Evolutionary conservation across 306 rosid species (phyloP), one percentile per base, ranked within the genome.

Genomic region (Abrus pulchellus): DNA sequence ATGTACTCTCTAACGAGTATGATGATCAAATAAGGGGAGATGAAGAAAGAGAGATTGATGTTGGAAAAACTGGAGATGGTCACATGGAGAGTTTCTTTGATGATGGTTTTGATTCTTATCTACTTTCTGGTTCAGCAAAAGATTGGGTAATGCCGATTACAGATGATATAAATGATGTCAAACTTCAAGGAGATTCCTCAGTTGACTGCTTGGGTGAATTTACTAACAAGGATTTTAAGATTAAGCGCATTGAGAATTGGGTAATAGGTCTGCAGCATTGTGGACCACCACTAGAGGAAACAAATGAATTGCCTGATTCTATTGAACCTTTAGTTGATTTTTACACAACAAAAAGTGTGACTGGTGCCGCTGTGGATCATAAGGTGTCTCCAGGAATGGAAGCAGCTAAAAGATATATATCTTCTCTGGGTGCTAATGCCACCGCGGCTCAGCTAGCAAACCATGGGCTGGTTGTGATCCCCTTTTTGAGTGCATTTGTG

Each of bases 191-290:
- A 75, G 90, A 85, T 74, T 78, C 87, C 71, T 68, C 85, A n/a
- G 77, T 63, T 78, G 83, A 73, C 53, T 13, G 52, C 12, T 50
- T 63, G 54, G 85, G 82, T 49, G 91, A 90, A 50, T 76, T 87
- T 63, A 86, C 86, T 6, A 79, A 80, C 79, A 64, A 73, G 67
- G 92, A 93, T 68, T 91, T 86, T 82, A 90, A 84, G 88, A 54
- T 88, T 9, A 95, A 92, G 88, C 93, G 98, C 27, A 90, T 91
- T 49, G 92, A 89, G 85, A 97, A 95, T 76, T 95, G 99, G 99
- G 96, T 95, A 10, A 88, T 59, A 13, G 95, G 79, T 86, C 90
- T 95, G 87, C 92, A 87, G 81, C 70, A 83, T 71, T 86, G 92
- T 84, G 85, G 76, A 85, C 92, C 77, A 76, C 92, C 75, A 2